Evolutionary conservation across 371 early-diverging fungal genomes (phyloP), one percentile per base, ranked within the genome.

Genomic region (Lichtheimia hyalospora): DNA sequence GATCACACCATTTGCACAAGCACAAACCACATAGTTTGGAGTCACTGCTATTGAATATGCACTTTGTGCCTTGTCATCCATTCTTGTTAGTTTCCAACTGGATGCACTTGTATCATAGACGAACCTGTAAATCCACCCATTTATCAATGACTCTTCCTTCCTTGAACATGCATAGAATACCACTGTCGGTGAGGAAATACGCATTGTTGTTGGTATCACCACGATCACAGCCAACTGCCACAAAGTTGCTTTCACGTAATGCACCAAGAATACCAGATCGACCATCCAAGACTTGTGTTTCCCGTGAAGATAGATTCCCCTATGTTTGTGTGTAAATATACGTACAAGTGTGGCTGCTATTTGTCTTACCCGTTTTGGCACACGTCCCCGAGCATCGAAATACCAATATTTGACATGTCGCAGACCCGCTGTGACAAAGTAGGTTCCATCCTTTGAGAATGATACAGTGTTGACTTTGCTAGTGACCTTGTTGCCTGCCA

Each of bases 361-460:
- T 34, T 34, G 34, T 10, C 50, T 66, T 67, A 77, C 75, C 64
- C 67, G 66, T 69, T 80, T 75, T 23, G 73, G 73, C 34, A 71
- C 60, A 28, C 73, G 64, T 21, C 80, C 77, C 43, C 72, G 68
- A 10, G 73, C 60, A 66, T 87, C 86, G 40, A 92, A 72, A 62
- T 87, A 84, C 94, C 94, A 94, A 69, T 85, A 92, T 64, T 90
- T 91, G 67, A 91, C 81, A 69, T 92, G 93, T 23, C 91, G 70
- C 51, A 86, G 58, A 0, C 94, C 94, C 39, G 86, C 91, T 3
- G 94, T 92, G 57, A 92, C 87, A 78, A 92, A 91, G 57, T 78
- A 90, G 1, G 77, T 66, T 1, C 92, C 89, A 54, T 85, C 80
- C 39, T 77, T 71, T 20, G 88, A 82, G 61, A 92, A 92, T 1